Evolutionary conservation across 192 early-diverging fungal genomes (phyloP), one percentile per base, ranked within the genome.

Genomic region (Neocallimastix lanati): DNA sequence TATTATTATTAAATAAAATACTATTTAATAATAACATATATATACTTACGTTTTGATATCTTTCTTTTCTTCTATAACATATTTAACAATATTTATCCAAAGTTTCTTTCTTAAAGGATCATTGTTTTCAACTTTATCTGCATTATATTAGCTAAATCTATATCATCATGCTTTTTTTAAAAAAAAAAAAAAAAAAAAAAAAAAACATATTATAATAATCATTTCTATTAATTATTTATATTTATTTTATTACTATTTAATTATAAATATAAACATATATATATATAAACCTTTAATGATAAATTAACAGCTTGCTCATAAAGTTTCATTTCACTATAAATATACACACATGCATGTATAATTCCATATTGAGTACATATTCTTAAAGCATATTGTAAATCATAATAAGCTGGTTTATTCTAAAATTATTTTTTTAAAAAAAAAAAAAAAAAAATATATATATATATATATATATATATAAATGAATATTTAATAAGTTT

Each of bases 281-380:
- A 16, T 2, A 16, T 78, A 13, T 14, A 82, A 83, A 94, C 92
- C 87, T 92, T 89, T 40, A 99, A 85, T 12, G 96, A 93, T 79
- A 96, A 84, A 80, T 94, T 90, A 7, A 99, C 95, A 0, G 97
- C 97, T 77, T 97, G 94, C 80, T 98, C 96, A 80, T 93, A 92
- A 40, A 96, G 87, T 28, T 92, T 92, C 85, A 99, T 88, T 58
- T 92, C 86, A 38, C 93, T 92, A 86, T 96, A 98, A 38, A 99
- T 86, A 79, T 94, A 89, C 38, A 99, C 93, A 83, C 93, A 96
- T 78, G 94, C 93, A 82, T 94, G 93, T 28, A 93, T 90, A 40
- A 96, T 88, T 29, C 89, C 84, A 80, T 92, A 90, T 35, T 94
- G 92, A 33, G 90, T 94, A 82, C 96, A 97, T 38, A 98, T 87